phyloP scores from a whole-genome alignment of 2,329 filamentous ascomycete species.

The Dactylella cylindrospora region DNA sequence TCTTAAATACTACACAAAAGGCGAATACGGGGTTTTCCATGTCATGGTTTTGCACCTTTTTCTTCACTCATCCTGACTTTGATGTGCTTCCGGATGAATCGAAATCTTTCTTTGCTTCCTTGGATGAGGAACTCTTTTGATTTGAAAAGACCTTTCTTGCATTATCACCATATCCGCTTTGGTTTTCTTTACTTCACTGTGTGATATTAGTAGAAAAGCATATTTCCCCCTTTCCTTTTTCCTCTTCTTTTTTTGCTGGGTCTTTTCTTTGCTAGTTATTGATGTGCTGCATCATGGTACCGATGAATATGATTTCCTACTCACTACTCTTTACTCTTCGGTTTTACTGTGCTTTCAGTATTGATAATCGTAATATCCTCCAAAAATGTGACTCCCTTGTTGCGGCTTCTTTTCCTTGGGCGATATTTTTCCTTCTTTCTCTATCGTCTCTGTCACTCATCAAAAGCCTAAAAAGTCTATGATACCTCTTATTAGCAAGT shows the following conservation, averaged over 20 bases:
- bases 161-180: no score
- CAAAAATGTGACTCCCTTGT: no score
- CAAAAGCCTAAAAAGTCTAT: no score
- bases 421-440: no score
- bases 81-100: no score
- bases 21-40: slow-evolving; percentile 40
- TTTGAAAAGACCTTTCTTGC: slow-evolving; percentile 31
- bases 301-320: slow-evolving; percentile 30
- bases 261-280: slow-evolving; percentile 5
- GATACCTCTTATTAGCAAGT: no score
- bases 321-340: slow-evolving; percentile 6
- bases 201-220: slow-evolving; percentile 43
- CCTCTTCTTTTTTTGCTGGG: background rate
- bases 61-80: background rate
- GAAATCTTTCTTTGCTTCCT: no score
- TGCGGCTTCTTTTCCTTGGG: no score
- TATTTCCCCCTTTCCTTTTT: slow-evolving; percentile 7
- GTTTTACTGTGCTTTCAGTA: no score
- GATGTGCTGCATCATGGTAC: slow-evolving; percentile 1
- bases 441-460: no score
- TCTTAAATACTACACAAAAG: slow-evolving; percentile 44
- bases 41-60: slow-evolving; percentile 7
- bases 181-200: slow-evolving; percentile 18
- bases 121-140: no score
- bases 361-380: background rate